Evolutionary conservation across 148 eudicot species (phyloP), one percentile per base, ranked within the genome.

Genomic region (Amaranthus palmeri): DNA sequence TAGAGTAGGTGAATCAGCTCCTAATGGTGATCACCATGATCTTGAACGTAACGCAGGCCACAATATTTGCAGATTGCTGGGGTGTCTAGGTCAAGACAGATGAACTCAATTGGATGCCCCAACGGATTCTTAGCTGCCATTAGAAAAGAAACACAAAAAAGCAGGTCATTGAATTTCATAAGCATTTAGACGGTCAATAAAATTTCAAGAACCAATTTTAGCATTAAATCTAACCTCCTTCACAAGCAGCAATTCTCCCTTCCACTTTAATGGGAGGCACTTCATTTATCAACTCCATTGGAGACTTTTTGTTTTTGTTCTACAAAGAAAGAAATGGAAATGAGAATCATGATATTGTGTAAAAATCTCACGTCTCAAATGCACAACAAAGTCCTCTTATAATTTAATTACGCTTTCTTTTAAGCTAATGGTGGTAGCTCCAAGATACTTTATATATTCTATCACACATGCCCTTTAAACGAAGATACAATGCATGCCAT

Each of bases 31-130:
- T 74, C 77, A 57, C 87, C 84, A 49, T 82, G 98, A 72, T 91
- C 92, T 84, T 95, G 98, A 73, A 88, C 80, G 57, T 85, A 95
- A 46, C 98, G 96, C 69, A 95, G 71, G 67, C 98, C 98, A 79
- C 98, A 95, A 74, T 95, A 95, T 81, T 95, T 95, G 96, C 98
- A 95, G 70, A 91, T 61, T 67, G 97, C 96, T 46, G 96, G 97
- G 75, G 83, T 84, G 10, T 73, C 86, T 80, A 76, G 81, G 81
- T 95, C 98, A 49, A 95, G 96, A 82, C 98, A 95, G 82, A 95
- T 91, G 81, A 83, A 95, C 76, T 91, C 97, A 69, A 95, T 84
- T 12, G 98, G 98, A 73, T 95, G 98, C 72, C 98, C 98, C 56
- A 95, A 87, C 12, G 97, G 97, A 79, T 93, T 54, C 60, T 63